Base-by-base conservation (phyloP, 2,329 filamentous ascomycete genomes). In the Penicillium nordicum region DNA sequence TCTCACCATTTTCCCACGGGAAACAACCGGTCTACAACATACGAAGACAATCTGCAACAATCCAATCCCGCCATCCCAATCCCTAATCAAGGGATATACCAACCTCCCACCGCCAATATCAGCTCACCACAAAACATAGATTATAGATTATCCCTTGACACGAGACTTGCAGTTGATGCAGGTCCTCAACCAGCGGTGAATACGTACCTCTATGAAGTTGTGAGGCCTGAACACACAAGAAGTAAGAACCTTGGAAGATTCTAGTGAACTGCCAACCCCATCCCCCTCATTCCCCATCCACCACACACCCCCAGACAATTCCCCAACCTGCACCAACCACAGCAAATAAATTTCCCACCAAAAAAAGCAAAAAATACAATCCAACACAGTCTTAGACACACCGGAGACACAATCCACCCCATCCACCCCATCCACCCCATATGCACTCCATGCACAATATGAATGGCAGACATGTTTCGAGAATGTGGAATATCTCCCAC, bases 401-500 rank as follows among this genome's bases (percentile, higher is more conserved):
- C 16, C 29, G 11, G 18, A 34, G 16, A 43, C 48, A 50, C 25
- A 2, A 25, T 23, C 38, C 38, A 18, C 29, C 23, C 27, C 14
- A 21, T n/a, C 32, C 36, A 34, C 14, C 34, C 18, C 18, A 37
- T 37, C 14, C 48, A 41, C 37, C 27, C 38, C 7, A 34, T 42
- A 23, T 42, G 47, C 37, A 41, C 27, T 23, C 16, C 11, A 42
- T 51, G 49, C 21, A 45, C 40, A 51, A 45, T 44, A 4, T 44
- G 38, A 51, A 51, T 42, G 51, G 43, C 34, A 42, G 59, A 55
- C 45, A 60, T 58, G 58, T 46, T 61, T 62, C 55, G 60, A 64
- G 59, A 65, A 64, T 60, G 62, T 57, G 55, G 60, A 16, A 14
- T 16, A 23, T 34, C 38, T 38, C 53, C 47, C 55, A 50, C 57